Percentiles rank a stretch among this genome's conserved stretches.
Conservation (phyloP, 192 early-diverging fungal genomes). For the Coemansia sp. region DNA sequence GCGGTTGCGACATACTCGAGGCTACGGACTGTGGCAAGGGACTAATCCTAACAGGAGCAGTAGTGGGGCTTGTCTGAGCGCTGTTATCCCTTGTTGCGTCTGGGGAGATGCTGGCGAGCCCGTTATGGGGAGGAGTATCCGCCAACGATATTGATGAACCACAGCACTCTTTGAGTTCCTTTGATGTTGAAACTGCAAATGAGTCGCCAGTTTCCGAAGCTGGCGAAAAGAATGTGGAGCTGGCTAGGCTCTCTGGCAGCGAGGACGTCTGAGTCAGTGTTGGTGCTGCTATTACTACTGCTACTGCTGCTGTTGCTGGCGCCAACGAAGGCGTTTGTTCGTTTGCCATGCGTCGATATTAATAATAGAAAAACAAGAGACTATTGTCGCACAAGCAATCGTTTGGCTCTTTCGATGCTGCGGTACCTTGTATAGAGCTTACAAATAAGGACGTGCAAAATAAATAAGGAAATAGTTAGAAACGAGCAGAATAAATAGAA, state of each 20-base stretch:
- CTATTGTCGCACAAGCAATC: background rate
- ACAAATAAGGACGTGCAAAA: background rate
- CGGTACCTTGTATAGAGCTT: background rate
- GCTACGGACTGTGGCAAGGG: slow-evolving; percentile 2
- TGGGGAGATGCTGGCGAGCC: slow-evolving; percentile 21
- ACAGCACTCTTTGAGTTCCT: background rate
- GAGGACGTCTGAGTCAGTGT: background rate
- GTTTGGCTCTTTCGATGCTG: background rate
- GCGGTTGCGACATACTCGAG: background rate
- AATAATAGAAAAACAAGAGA: background rate
- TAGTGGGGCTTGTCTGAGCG: slow-evolving; percentile 31
- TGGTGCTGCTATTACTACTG: slow-evolving; percentile 1
- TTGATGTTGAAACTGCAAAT: background rate
- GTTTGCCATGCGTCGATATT: background rate
- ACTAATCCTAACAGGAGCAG: background rate
- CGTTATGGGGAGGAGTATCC: slow-evolving; percentile 3
- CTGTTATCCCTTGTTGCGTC: slow-evolving; percentile 31
- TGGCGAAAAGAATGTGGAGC: slow-evolving; percentile 1
- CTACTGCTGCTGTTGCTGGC: slow-evolving; percentile 8
- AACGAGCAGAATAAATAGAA: too few relatives aligned
- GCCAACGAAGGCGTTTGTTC: background rate
- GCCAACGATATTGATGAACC: background rate
- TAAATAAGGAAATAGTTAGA: background rate
- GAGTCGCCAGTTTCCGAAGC: background rate
- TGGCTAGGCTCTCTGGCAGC: background rate